Evolutionary conservation across 805 yeast species (phyloP).

Genomic region (Saitoella complicata): DNA sequence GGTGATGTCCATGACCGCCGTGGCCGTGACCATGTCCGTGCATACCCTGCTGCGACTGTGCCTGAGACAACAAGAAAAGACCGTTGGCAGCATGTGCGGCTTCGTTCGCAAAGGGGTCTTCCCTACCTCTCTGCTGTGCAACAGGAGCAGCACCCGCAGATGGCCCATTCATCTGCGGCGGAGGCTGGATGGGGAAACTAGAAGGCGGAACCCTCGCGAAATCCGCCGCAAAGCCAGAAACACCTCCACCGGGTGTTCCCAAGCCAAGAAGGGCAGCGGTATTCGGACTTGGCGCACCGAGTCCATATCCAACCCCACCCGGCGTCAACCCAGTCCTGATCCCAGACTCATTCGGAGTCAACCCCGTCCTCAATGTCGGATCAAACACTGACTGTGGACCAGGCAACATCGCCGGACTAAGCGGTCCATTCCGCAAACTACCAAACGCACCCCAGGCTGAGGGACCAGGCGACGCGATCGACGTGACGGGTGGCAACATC

Average conservation of each 20-base stretch:
- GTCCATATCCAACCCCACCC: constrained; percentile 22
- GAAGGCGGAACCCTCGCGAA: constrained; percentile 2
- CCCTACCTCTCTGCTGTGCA: neutral
- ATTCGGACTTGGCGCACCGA: constrained; percentile 24
- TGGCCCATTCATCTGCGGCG: neutral
- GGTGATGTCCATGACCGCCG: constrained; percentile 2
- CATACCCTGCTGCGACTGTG: constrained; percentile 11
- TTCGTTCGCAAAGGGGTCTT: constrained; percentile 8
- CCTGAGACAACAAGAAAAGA: constrained; percentile 19
- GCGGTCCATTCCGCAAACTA: constrained; percentile 21
- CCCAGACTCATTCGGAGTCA: constrained; percentile 64
- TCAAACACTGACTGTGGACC: constrained; percentile 8
- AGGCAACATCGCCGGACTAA: constrained; percentile 22
- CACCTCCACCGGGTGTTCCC: constrained; percentile 8
- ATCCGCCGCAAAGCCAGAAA: constrained; percentile 4
- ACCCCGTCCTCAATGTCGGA: constrained; percentile 31
- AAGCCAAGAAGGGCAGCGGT: constrained; percentile 24
- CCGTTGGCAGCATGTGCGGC: constrained; percentile 20
- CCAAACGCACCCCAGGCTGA: constrained; percentile 10
- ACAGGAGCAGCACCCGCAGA: neutral
- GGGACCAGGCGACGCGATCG: constrained; percentile 3
- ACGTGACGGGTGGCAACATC: constrained; percentile 4
- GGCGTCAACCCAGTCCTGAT: constrained; percentile 32
- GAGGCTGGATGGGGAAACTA: neutral
- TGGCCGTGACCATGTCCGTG: constrained; percentile 9